Conservation (phyloP, 2,329 filamentous ascomycete genomes). For the Exophiala oligosperma region DNA sequence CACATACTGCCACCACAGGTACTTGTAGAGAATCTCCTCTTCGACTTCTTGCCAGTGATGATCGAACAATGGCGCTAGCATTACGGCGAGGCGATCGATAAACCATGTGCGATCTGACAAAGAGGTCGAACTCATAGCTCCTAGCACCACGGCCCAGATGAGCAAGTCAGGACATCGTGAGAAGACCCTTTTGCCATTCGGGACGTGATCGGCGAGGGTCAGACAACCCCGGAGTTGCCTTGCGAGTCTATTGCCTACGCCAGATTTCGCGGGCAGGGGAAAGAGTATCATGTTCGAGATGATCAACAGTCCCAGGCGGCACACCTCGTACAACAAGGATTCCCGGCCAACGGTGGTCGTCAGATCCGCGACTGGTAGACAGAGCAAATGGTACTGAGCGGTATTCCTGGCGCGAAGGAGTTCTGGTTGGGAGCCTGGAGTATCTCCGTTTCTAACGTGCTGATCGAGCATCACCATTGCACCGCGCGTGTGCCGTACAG, state of each 20-base stretch:
- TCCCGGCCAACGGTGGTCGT: background rate
- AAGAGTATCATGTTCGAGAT: constrained; percentile 10
- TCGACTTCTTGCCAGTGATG: background rate
- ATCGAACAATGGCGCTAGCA: background rate
- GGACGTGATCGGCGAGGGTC: background rate
- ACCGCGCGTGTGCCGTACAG: background rate
- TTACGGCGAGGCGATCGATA: background rate
- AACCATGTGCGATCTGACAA: background rate
- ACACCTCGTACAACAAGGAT: background rate
- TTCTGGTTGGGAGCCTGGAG: background rate
- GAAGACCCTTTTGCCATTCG: background rate
- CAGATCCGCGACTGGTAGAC: background rate
- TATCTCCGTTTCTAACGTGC: background rate
- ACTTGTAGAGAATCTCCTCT: background rate
- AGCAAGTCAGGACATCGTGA: background rate
- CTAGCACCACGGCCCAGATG: constrained; percentile 1
- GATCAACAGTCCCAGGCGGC: constrained; percentile 5
- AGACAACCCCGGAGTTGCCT: constrained; percentile 1
- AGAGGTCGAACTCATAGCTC: background rate
- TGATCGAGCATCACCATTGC: constrained; percentile 5
- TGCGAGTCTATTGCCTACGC: background rate
- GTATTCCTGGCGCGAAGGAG: constrained; percentile 2
- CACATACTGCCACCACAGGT: background rate
- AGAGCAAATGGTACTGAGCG: constrained; percentile 2
- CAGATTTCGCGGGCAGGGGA: constrained; percentile 2